Conservation (phyloP, 2,329 filamentous ascomycete genomes). For the Cordyceps tenuipes region DNA sequence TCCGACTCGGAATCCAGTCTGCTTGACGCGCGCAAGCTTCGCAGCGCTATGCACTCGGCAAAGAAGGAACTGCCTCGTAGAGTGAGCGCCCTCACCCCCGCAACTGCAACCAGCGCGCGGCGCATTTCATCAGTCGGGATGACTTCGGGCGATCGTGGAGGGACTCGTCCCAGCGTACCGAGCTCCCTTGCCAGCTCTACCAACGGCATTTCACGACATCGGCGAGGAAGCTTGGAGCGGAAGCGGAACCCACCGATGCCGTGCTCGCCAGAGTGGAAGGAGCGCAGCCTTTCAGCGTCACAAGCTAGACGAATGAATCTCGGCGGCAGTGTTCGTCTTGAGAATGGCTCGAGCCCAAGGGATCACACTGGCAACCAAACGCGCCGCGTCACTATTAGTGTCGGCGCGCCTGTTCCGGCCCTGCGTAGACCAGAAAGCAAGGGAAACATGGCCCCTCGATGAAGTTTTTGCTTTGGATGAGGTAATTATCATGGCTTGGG, state of each 20-base stretch:
- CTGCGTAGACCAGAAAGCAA: conserved; percentile 25
- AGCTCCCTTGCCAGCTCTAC: conserved; percentile 38
- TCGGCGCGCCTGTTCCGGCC: conserved; percentile 18
- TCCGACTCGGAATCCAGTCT: conserved; percentile 42
- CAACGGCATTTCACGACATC: conserved; percentile 48
- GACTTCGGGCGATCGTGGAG: conserved; percentile 18
- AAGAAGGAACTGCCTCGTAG: conserved; percentile 39
- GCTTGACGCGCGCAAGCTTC: conserved; percentile 47
- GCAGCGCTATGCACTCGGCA: conserved; percentile 44
- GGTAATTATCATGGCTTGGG: not conserved
- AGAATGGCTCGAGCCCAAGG: conserved; percentile 21
- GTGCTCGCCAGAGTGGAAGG: conserved; percentile 39
- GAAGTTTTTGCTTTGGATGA: conserved; percentile 26
- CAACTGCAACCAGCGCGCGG: conserved; percentile 28
- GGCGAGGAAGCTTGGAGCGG: conserved; percentile 42
- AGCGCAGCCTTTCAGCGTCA: conserved; percentile 40
- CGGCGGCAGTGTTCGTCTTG: conserved; percentile 31
- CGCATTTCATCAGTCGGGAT: conserved; percentile 39
- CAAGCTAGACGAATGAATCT: conserved; percentile 52
- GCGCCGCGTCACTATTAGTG: conserved; percentile 31
- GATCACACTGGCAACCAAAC: conserved; percentile 18
- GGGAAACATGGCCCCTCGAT: conserved; percentile 23
- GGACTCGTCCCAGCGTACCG: conserved; percentile 29
- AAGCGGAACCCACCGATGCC: conserved; percentile 45
- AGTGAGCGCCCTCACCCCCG: conserved; percentile 29